Conservation (phyloP, 2,329 filamentous ascomycete genomes). For the Arthrobotrys sinensis region DNA sequence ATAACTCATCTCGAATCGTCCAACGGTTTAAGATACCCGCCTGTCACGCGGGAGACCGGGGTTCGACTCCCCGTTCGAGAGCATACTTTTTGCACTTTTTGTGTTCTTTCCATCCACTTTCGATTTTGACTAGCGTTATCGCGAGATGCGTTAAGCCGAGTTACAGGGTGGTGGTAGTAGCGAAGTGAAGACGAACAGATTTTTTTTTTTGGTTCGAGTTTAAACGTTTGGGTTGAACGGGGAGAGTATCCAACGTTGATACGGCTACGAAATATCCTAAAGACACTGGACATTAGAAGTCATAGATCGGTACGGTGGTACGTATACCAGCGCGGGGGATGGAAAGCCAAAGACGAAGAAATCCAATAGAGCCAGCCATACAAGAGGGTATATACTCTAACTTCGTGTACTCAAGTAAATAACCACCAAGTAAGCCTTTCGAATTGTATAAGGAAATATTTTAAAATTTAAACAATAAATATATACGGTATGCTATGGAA, state of each 20-base stretch:
- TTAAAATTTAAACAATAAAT: conserved; percentile 22
- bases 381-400: conserved; percentile 9
- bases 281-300: too few species aligned
- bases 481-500: conserved; percentile 50
- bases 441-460: neutral
- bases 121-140: neutral
- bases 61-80: conserved; percentile 62
- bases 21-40: conserved; percentile 61
- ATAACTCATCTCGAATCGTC: conserved; percentile 59
- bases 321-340: too few species aligned
- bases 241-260: too few species aligned
- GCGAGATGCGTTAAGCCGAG: neutral
- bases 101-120: neutral
- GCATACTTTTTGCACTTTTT: conserved; percentile 42
- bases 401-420: neutral
- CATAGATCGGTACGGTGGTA: too few species aligned
- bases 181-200: too few species aligned
- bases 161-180: too few species aligned
- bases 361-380: neutral
- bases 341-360: neutral
- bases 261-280: too few species aligned
- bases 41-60: conserved; percentile 61
- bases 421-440: neutral
- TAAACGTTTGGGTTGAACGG: too few species aligned
- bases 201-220: too few species aligned